phyloP scores from a whole-genome alignment of 495 filamentous ascomycete genomes.

The Xylaria flabelliformis region DNA sequence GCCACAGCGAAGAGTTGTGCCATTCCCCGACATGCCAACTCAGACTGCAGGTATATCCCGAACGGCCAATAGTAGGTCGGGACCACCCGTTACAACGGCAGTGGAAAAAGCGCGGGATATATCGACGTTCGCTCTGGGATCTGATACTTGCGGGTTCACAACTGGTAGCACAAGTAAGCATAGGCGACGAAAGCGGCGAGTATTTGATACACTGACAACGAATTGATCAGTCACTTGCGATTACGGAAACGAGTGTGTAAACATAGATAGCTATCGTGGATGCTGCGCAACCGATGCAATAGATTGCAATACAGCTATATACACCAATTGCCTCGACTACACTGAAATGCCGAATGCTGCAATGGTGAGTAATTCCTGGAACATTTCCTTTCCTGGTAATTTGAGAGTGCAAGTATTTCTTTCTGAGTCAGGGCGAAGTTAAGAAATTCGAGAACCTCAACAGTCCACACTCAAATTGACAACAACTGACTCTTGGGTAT shows the following conservation, averaged over 20 bases:
- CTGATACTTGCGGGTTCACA: slow-evolving; percentile 39
- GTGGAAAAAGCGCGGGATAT: background rate
- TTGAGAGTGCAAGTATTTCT: background rate
- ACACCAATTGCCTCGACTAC: slow-evolving; percentile 37
- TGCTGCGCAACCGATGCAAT: slow-evolving; percentile 32
- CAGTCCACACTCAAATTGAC: background rate
- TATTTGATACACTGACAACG: background rate
- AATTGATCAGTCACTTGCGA: slow-evolving; percentile 33
- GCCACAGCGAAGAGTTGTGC: slow-evolving; percentile 32
- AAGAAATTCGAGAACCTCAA: background rate
- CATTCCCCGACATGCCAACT: slow-evolving; percentile 32
- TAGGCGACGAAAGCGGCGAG: background rate
- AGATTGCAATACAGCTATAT: slow-evolving; percentile 35
- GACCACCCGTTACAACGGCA: slow-evolving; percentile 28
- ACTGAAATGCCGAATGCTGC: slow-evolving; percentile 3
- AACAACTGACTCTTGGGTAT: background rate
- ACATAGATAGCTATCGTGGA: slow-evolving; percentile 36
- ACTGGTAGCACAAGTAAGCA: slow-evolving; percentile 34
- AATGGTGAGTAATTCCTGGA: background rate
- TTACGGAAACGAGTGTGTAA: slow-evolving; percentile 34
- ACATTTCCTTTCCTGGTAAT: background rate
- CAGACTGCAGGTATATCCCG: slow-evolving; percentile 21
- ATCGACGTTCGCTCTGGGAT: slow-evolving; percentile 29
- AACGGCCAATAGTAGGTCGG: slow-evolving; percentile 16
- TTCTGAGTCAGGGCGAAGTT: background rate